A percentile compares a stretch with the other conserved stretches of the same genome.
Evolutionary conservation across 2,329 filamentous ascomycete genomes (phyloP).

Genomic region (Nothophoma quercina): DNA sequence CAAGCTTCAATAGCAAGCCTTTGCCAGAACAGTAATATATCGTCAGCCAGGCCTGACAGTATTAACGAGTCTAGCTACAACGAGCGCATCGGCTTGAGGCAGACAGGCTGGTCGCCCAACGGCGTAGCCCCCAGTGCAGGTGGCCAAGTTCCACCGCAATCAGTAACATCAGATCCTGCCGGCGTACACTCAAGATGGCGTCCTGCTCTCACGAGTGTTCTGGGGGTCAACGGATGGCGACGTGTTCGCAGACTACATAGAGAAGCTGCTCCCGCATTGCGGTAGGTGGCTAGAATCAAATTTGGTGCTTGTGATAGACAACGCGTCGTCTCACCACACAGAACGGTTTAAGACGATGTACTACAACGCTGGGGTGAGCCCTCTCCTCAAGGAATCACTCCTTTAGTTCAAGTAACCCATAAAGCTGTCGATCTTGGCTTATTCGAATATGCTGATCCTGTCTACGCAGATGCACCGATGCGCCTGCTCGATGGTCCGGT

Average conservation of each 20-base stretch:
- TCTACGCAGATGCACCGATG: background rate
- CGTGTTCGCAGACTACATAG: slow-evolving; percentile 20
- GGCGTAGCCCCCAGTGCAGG: slow-evolving; percentile 23
- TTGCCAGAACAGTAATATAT: no score
- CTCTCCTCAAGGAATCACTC: no score
- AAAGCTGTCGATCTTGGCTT: background rate
- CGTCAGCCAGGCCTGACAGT: no score
- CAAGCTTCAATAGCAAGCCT: no score
- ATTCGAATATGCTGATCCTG: background rate
- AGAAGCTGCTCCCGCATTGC: slow-evolving; percentile 19
- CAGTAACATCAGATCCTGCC: slow-evolving; percentile 17
- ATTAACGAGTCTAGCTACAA: slow-evolving; percentile 52
- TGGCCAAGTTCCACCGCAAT: slow-evolving; percentile 23
- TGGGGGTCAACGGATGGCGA: slow-evolving; percentile 17
- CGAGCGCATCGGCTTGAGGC: slow-evolving; percentile 43
- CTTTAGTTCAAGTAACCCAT: no score
- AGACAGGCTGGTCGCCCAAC: slow-evolving; percentile 46
- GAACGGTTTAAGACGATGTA: slow-evolving; percentile 43
- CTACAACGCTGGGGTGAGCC: slow-evolving; percentile 38
- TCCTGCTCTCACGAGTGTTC: slow-evolving; percentile 11
- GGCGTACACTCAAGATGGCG: slow-evolving; percentile 12
- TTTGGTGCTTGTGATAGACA: slow-evolving; percentile 22
- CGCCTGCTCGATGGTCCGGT: background rate
- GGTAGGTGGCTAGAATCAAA: slow-evolving; percentile 11
- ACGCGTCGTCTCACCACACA: slow-evolving; percentile 18